These are phyloP conservation scores for Aspergillus cavernicola DNA, from an alignment of 495 filamentous ascomycete genomes.

Conservation along the genomic window DNA sequence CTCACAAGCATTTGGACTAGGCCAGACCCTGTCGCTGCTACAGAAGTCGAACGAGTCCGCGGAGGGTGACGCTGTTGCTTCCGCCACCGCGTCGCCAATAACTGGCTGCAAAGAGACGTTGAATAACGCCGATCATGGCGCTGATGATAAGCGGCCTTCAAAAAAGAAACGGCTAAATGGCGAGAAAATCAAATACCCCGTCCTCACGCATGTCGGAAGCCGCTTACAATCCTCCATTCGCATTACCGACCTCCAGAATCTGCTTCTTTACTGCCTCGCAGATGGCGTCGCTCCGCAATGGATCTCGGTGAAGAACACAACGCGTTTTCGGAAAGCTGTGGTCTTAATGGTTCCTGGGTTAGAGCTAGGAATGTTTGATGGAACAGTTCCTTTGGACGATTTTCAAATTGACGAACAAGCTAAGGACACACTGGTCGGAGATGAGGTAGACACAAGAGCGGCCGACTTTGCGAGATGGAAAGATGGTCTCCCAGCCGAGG, in stretches of 20 bases:
- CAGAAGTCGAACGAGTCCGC: conserved; percentile 20
- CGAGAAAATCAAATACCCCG: conserved; percentile 72
- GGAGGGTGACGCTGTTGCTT: neutral
- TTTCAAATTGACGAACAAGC: conserved; percentile 22
- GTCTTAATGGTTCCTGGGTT: conserved; percentile 92
- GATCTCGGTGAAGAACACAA: conserved; percentile 74
- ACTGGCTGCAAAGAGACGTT: conserved; percentile 24
- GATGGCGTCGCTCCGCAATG: conserved; percentile 83
- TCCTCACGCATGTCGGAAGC: conserved; percentile 63
- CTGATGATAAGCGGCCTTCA: conserved; percentile 13
- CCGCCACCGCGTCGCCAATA: neutral
- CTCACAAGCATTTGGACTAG: conserved; percentile 24
- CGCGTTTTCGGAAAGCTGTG: conserved; percentile 75
- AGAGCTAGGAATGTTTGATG: conserved; percentile 85
- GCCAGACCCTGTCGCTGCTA: conserved; percentile 30
- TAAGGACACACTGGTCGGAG: conserved; percentile 11
- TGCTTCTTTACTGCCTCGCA: conserved; percentile 85
- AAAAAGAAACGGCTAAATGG: conserved; percentile 43
- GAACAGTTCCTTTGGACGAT: conserved; percentile 50
- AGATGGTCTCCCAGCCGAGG: conserved; percentile 38
- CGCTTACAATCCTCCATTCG: conserved; percentile 71
- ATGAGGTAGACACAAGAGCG: conserved; percentile 19
- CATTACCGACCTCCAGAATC: conserved; percentile 70
- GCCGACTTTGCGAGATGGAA: conserved; percentile 43
- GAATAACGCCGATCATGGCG: conserved; percentile 6